Evolutionary conservation across 148 eudicot genomes (phyloP).

Genomic region (Rhododendron vialii): DNA sequence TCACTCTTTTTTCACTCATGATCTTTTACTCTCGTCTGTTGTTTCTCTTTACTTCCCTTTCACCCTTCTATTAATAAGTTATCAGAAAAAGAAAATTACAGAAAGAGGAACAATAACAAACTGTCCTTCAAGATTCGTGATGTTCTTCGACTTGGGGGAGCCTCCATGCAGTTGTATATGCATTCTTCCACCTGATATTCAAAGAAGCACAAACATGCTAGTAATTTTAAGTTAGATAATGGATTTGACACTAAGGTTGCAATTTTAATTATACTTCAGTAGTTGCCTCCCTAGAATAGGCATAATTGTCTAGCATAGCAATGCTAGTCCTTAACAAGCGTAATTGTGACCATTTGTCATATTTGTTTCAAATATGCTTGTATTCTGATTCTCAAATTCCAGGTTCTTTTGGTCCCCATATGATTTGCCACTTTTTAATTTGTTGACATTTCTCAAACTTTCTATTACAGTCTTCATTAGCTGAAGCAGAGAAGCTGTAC

Average conservation of each 20-base stretch:
- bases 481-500: constrained; percentile 32
- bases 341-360: background rate
- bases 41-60: background rate
- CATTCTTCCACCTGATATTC: background rate
- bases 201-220: background rate
- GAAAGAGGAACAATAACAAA: background rate
- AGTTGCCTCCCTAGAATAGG: background rate
- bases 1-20: background rate
- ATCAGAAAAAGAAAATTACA: background rate
- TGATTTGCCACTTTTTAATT: background rate
- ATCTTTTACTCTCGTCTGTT: background rate
- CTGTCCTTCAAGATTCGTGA: background rate
- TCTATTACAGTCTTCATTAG: constrained; percentile 30
- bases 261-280: background rate
- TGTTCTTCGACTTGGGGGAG: background rate
- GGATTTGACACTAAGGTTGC: background rate
- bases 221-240: background rate
- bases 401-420: background rate
- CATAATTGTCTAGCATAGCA: background rate
- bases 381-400: background rate
- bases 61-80: background rate
- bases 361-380: background rate
- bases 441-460: constrained; percentile 1
- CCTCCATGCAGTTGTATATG: background rate
- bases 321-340: background rate